These are phyloP conservation scores for Xylaria sp. DNA, from an alignment of 2,329 filamentous ascomycete genomes.

Conservation along the genomic window DNA sequence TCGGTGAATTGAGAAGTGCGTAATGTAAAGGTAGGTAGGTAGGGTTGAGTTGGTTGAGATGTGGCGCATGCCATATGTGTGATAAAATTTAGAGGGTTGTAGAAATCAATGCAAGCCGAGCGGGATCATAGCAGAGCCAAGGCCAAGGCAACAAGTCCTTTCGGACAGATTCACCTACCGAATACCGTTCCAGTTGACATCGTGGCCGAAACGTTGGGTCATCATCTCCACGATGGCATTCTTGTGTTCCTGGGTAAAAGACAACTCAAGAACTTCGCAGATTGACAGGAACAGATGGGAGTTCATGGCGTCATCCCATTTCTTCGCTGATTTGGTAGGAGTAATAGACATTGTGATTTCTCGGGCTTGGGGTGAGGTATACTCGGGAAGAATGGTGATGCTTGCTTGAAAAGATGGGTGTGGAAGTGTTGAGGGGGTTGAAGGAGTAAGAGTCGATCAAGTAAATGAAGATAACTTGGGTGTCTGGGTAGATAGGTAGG, in stretches of 20 bases:
- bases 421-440: background rate
- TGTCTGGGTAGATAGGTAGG: background rate
- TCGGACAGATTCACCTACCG: constrained; percentile 46
- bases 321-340: constrained; percentile 27
- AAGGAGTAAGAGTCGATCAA: background rate
- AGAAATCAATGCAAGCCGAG: background rate
- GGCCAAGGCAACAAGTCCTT: constrained; percentile 23
- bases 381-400: background rate
- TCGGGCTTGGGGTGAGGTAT: background rate
- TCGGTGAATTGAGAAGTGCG: background rate
- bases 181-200: constrained; percentile 51
- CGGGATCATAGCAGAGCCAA: background rate
- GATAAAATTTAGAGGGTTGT: background rate
- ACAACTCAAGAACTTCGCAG: constrained; percentile 34
- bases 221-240: constrained; percentile 41
- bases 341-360: constrained; percentile 25
- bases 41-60: constrained; percentile 33
- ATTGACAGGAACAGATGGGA: constrained; percentile 43
- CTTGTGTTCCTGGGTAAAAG: constrained; percentile 41
- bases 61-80: constrained; percentile 25
- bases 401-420: background rate
- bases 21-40: constrained; percentile 17
- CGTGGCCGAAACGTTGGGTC: constrained; percentile 38
- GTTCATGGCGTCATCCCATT: constrained; percentile 40
- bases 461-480: background rate